Conservation (phyloP, 2,329 filamentous ascomycete species). For the Diaporthe velutina region DNA sequence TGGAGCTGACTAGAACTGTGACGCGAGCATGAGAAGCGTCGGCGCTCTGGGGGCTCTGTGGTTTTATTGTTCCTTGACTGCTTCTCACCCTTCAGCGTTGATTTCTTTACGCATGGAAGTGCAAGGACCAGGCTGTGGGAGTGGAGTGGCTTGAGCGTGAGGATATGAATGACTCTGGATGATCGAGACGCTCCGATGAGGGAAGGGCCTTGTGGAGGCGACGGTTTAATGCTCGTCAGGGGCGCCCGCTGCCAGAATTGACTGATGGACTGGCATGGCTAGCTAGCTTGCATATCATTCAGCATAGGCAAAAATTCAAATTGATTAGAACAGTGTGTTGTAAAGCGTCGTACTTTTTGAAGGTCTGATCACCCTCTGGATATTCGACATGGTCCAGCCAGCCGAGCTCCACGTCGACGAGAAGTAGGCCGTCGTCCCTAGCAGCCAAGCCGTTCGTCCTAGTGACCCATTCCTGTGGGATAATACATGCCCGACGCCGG, state of each 20-base stretch:
- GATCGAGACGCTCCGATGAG: background rate
- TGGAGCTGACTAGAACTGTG: background rate
- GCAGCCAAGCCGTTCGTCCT: background rate
- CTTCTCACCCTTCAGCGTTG: slow-evolving; percentile 2
- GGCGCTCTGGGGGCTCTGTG: slow-evolving; percentile 15
- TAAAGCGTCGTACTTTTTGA: background rate
- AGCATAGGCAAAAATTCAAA: background rate
- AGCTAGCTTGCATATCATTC: slow-evolving; percentile 3
- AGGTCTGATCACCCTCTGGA: background rate
- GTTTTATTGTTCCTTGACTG: slow-evolving; percentile 1
- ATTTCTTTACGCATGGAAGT: background rate
- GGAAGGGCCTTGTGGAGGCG: background rate
- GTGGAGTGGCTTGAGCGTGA: background rate
- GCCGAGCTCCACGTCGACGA: background rate
- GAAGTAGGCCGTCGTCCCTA: background rate
- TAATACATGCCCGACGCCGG: background rate
- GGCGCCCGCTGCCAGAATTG: background rate
- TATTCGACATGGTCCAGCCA: background rate
- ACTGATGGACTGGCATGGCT: background rate
- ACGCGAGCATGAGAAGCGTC: background rate
- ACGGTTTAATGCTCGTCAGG: no score
- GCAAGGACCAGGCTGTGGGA: background rate
- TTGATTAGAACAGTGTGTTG: background rate
- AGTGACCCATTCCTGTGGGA: background rate
- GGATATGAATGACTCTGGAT: background rate